Evolutionary conservation across 2,329 filamentous ascomycete species (phyloP).

Genomic region (Botrytis fragariae): DNA sequence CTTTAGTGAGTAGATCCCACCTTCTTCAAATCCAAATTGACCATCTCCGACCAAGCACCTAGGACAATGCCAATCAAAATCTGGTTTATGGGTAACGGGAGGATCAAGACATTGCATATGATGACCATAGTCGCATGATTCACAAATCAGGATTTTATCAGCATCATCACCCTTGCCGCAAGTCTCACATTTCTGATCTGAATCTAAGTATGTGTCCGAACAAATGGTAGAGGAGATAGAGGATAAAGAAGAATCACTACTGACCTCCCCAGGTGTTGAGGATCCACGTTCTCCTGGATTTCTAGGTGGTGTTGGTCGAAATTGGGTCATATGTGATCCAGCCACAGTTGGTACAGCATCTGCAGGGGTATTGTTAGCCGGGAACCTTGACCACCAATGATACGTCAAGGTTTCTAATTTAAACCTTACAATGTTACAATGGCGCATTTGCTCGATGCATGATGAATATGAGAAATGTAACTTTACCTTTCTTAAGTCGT

Average conservation of each 20-base stretch:
- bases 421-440: conserved; percentile 14
- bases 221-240: conserved; percentile 3
- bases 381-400: conserved; percentile 31
- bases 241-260: conserved; percentile 52
- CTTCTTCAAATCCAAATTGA: conserved; percentile 96
- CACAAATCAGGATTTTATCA: conserved; percentile 73
- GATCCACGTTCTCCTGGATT: conserved; percentile 50
- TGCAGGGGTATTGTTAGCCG: conserved; percentile 43
- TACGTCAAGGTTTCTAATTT: conserved; percentile 20
- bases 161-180: conserved; percentile 78
- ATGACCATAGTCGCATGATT: conserved; percentile 86
- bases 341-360: conserved; percentile 78
- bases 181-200: conserved; percentile 70
- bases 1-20: conserved; percentile 88
- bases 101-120: conserved; percentile 89
- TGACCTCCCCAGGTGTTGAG: conserved; percentile 51
- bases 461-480: conserved; percentile 12
- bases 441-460: conserved; percentile 11
- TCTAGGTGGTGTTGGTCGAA: conserved; percentile 75
- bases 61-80: conserved; percentile 93
- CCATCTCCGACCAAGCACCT: conserved; percentile 93
- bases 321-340: conserved; percentile 94
- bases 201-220: conserved; percentile 35
- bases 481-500: conserved; percentile 79
- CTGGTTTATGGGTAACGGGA: conserved; percentile 71